Conservation (phyloP, 129 eudicot species). For the Flaveria bidentis region DNA sequence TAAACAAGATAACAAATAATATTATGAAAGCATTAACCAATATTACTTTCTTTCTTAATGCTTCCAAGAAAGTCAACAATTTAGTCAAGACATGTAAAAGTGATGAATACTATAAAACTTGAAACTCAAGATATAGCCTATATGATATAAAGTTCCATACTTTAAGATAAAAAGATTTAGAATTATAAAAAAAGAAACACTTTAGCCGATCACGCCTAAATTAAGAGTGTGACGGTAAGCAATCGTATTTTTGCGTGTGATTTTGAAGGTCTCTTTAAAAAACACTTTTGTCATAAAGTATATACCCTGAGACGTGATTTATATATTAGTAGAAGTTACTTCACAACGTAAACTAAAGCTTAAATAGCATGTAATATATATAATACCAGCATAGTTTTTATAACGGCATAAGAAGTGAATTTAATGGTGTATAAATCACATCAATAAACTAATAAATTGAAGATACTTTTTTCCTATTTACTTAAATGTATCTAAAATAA, state of each 20-base stretch:
- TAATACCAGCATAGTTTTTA: neutral
- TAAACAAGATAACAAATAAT: slow-evolving; percentile 10
- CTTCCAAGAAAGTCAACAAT: slow-evolving; percentile 9
- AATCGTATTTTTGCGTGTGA: slow-evolving; percentile 20
- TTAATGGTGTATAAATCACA: neutral
- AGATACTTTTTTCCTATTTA: too few relatives aligned
- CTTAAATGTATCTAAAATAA: neutral
- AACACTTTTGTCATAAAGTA: slow-evolving; percentile 14
- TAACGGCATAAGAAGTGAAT: neutral
- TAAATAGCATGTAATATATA: neutral
- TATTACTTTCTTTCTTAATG: slow-evolving; percentile 14
- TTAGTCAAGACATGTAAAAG: neutral
- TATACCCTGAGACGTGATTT: neutral
- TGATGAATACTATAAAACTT: slow-evolving; percentile 24
- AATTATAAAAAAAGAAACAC: neutral
- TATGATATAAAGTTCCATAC: neutral
- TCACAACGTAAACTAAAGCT: neutral
- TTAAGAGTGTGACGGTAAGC: slow-evolving; percentile 8
- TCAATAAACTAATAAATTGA: neutral
- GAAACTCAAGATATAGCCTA: slow-evolving; percentile 26
- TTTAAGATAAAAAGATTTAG: neutral
- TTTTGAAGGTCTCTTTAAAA: neutral
- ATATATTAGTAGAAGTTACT: neutral
- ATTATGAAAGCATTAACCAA: slow-evolving; percentile 3
- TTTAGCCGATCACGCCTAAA: slow-evolving; percentile 21